Evolutionary conservation across 2,329 filamentous ascomycete genomes (phyloP).

Genomic region (Tolypocladium inflatum): DNA sequence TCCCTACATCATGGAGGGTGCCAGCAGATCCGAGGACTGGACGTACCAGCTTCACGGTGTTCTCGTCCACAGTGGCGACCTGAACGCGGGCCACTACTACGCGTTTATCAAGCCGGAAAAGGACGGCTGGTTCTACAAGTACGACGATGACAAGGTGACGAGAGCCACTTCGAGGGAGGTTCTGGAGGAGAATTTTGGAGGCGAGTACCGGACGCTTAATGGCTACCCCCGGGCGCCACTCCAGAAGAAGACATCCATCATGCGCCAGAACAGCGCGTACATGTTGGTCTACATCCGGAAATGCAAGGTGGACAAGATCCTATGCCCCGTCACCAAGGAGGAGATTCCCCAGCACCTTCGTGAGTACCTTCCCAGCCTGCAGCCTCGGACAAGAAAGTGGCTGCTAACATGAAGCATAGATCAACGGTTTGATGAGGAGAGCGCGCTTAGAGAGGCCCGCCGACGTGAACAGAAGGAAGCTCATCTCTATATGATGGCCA

Average conservation of each 20-base stretch:
- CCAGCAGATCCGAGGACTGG: slow-evolving; percentile 83
- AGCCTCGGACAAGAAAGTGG: too few relatives aligned
- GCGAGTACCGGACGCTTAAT: slow-evolving; percentile 57
- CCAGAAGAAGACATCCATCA: slow-evolving; percentile 48
- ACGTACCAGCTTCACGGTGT: slow-evolving; percentile 91
- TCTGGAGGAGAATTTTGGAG: slow-evolving; percentile 92
- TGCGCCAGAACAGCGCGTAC: slow-evolving; percentile 78
- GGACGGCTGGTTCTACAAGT: slow-evolving; percentile 91
- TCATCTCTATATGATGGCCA: slow-evolving; percentile 81
- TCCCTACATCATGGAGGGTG: slow-evolving; percentile 77
- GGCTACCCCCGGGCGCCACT: slow-evolving; percentile 34
- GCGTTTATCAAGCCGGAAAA: slow-evolving; percentile 91
- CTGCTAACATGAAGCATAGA: slow-evolving; percentile 33
- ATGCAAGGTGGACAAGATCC: slow-evolving; percentile 70
- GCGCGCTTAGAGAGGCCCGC: slow-evolving; percentile 61
- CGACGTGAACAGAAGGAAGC: slow-evolving; percentile 89
- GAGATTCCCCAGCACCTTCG: slow-evolving; percentile 77
- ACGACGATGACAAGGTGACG: slow-evolving; percentile 96
- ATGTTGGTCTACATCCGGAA: slow-evolving; percentile 98
- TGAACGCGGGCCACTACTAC: slow-evolving; percentile 97
- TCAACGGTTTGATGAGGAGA: slow-evolving; percentile 72
- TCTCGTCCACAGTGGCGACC: slow-evolving; percentile 88
- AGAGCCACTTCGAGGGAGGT: slow-evolving; percentile 85
- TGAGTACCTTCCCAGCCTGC: slow-evolving; percentile 28
- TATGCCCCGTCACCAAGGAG: slow-evolving; percentile 64